A percentile compares a stretch with the other conserved stretches of the same genome.
Conservation (phyloP, 2,329 filamentous ascomycete genomes). For the Bertia moriformis region DNA sequence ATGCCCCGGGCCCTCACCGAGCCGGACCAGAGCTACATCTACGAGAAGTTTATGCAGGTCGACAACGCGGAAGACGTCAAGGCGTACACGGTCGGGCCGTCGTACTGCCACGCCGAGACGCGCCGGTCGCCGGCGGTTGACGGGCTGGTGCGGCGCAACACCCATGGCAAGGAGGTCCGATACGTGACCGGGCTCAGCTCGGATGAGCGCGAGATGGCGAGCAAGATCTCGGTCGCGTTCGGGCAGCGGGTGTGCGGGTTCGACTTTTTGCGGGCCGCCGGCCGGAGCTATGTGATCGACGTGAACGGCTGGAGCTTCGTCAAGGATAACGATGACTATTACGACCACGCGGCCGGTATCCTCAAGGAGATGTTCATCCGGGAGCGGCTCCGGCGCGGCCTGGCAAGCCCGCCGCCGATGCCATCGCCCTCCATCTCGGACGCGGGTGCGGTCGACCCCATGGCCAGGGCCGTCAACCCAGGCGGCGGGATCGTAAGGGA, state of each 20-base stretch:
- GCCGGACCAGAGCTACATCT: conserved; percentile 72
- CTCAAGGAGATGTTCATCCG: conserved; percentile 75
- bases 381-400: conserved; percentile 52
- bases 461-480: too few relatives aligned
- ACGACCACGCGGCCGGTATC: conserved; percentile 77
- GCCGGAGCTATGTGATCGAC: conserved; percentile 92
- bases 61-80: conserved; percentile 98
- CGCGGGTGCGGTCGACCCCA: conserved; percentile 1
- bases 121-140: conserved; percentile 95
- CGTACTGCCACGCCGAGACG: conserved; percentile 92
- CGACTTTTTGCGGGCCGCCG: conserved; percentile 73
- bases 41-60: conserved; percentile 91
- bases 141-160: conserved; percentile 86
- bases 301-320: conserved; percentile 99
- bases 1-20: conserved; percentile 73
- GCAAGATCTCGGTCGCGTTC: conserved; percentile 79
- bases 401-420: conserved; percentile 42
- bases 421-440: conserved; percentile 32
- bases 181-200: conserved; percentile 76
- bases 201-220: conserved; percentile 73
- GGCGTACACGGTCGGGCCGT: conserved; percentile 90
- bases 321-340: conserved; percentile 98
- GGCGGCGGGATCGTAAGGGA: too few relatives aligned
- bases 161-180: conserved; percentile 88
- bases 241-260: conserved; percentile 94